These are phyloP conservation scores for Myxozyma monticola DNA, from an alignment of 805 yeast genomes.

Conservation along the genomic window DNA sequence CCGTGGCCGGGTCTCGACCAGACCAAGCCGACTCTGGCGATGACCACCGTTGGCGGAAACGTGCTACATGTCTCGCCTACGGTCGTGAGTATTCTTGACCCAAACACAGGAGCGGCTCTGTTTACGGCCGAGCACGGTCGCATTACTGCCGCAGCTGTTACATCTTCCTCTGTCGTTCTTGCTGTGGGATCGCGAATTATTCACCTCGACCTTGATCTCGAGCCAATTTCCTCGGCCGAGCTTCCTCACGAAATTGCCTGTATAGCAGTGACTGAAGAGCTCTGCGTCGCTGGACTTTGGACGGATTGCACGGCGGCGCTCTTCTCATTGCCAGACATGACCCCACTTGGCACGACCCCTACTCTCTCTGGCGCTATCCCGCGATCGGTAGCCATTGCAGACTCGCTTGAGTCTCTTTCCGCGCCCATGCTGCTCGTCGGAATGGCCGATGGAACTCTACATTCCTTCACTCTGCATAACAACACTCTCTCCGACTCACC, in stretches of 20 bases:
- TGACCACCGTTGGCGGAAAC: conserved; percentile 2
- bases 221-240: background rate
- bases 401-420: conserved; percentile 13
- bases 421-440: conserved; percentile 21
- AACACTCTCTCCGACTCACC: conserved; percentile 6
- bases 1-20: conserved; percentile 16
- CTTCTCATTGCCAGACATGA: conserved; percentile 5
- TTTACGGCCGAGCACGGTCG: background rate
- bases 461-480: conserved; percentile 10
- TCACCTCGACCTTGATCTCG: conserved; percentile 3
- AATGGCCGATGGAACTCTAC: conserved; percentile 29
- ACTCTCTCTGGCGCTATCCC: conserved; percentile 22
- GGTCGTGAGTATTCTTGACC: background rate
- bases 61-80: conserved; percentile 8
- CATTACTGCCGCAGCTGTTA: conserved; percentile 17
- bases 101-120: background rate
- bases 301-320: conserved; percentile 6
- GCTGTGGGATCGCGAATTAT: background rate
- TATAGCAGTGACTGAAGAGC: conserved; percentile 12
- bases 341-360: conserved; percentile 4
- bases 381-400: conserved; percentile 15
- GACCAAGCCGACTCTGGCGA: conserved; percentile 16
- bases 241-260: conserved; percentile 21
- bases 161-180: conserved; percentile 7
- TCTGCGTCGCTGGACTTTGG: conserved; percentile 24